Evolutionary conservation across 2,329 filamentous ascomycete species (phyloP).

Genomic region (Seiridium cupressi): DNA sequence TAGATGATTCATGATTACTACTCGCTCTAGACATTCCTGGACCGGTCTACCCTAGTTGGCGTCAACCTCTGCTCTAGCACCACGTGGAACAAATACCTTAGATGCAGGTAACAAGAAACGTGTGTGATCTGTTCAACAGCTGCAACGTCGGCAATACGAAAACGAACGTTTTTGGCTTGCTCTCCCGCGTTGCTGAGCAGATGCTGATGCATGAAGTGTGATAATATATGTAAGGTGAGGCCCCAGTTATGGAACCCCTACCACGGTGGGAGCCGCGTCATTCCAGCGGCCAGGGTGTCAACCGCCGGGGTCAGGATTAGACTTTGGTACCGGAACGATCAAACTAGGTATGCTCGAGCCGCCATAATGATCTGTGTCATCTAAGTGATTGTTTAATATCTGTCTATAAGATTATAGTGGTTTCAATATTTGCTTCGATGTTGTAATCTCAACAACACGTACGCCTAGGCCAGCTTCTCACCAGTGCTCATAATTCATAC

Average conservation of each 20-base stretch:
- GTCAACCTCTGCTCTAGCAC: too few relatives aligned
- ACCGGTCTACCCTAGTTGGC: too few relatives aligned
- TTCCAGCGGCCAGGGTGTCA: background rate
- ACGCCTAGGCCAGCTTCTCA: too few relatives aligned
- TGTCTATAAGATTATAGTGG: background rate
- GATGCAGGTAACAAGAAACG: too few relatives aligned
- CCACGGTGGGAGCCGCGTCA: background rate
- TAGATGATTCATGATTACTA: too few relatives aligned
- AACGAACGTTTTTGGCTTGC: background rate
- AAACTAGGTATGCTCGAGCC: background rate
- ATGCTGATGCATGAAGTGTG: background rate
- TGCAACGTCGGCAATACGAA: background rate
- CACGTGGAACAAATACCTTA: too few relatives aligned
- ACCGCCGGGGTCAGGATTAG: background rate
- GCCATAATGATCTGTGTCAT: background rate
- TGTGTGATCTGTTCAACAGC: too few relatives aligned
- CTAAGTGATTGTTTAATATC: background rate
- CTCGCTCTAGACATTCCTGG: too few relatives aligned
- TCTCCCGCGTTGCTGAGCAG: background rate
- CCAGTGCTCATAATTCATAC: too few relatives aligned
- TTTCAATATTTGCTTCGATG: too few relatives aligned
- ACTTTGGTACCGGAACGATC: constrained; percentile 1
- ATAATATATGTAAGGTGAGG: background rate
- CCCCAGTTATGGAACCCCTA: background rate
- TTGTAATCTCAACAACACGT: too few relatives aligned